A percentile compares a stretch with the other conserved stretches of the same genome.
Evolutionary conservation across 768 basidiomycete genomes (phyloP).

Genomic region (Pholiota conissans): DNA sequence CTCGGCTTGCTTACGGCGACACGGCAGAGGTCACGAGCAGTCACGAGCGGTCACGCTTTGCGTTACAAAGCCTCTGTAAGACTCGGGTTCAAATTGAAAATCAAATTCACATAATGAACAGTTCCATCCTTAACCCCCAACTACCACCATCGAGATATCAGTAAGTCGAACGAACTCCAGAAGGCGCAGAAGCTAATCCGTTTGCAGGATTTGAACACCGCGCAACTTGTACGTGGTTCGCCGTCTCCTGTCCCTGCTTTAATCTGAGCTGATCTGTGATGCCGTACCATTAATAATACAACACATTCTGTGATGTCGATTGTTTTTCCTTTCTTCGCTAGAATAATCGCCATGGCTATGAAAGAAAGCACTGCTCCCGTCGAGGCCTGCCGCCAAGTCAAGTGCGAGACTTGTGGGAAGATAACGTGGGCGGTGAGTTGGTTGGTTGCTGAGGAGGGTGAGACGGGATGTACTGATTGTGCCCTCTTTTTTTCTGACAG

Average conservation of each 20-base stretch:
- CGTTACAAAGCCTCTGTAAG: background rate
- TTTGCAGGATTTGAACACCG: background rate
- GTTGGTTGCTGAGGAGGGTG: slow-evolving; percentile 14
- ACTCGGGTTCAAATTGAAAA: background rate
- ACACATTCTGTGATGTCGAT: background rate
- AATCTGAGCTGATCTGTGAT: background rate
- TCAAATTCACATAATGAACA: background rate
- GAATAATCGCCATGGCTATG: slow-evolving; percentile 18
- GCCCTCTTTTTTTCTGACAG: slow-evolving; percentile 37
- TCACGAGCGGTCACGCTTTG: no score
- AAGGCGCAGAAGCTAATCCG: background rate
- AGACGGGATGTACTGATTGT: slow-evolving; percentile 6
- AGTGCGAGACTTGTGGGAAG: slow-evolving; percentile 65
- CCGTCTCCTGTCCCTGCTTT: background rate
- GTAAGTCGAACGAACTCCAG: background rate
- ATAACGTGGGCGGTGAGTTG: slow-evolving; percentile 66
- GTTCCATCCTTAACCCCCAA: background rate
- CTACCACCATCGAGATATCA: background rate
- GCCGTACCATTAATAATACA: background rate
- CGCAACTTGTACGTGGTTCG: background rate
- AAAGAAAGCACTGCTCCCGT: slow-evolving; percentile 33
- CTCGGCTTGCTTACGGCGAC: background rate
- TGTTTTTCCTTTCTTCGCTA: slow-evolving; percentile 1
- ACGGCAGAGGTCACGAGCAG: background rate
- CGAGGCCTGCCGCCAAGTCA: slow-evolving; percentile 55